These are phyloP conservation scores for Musa beccarii DNA, from an alignment of 176 grass and related monocot genomes.

Conservation along the genomic window DNA sequence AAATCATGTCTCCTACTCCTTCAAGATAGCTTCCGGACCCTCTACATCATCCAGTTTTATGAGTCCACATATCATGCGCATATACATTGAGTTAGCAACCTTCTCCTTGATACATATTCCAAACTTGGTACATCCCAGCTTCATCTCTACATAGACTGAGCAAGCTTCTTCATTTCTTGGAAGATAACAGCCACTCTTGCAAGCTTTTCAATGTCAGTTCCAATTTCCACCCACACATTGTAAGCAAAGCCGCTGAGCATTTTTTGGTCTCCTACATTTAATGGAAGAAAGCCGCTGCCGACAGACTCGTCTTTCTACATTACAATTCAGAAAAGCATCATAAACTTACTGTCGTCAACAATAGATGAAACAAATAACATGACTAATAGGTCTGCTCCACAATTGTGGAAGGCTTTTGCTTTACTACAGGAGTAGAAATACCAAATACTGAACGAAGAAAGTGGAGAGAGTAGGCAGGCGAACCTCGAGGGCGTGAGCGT, in stretches of 20 bases:
- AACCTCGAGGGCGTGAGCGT: conserved; percentile 6
- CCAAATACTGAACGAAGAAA: background rate
- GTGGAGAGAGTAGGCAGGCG: background rate
- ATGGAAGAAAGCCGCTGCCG: conserved; percentile 37
- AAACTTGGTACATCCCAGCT: background rate
- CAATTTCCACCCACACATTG: conserved; percentile 38
- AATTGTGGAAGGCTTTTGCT: too few species aligned
- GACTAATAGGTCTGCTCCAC: too few species aligned
- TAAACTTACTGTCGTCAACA: conserved; percentile 19
- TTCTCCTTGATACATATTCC: too few species aligned
- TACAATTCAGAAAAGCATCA: conserved; percentile 45
- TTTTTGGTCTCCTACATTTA: conserved; percentile 28
- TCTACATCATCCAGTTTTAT: too few species aligned
- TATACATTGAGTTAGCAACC: too few species aligned
- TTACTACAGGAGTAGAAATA: too few species aligned
- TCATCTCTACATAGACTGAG: conserved; percentile 23
- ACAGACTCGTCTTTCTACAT: conserved; percentile 23
- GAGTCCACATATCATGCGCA: too few species aligned
- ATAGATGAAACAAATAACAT: too few species aligned
- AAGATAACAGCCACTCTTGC: conserved; percentile 26
- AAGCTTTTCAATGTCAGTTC: conserved; percentile 16
- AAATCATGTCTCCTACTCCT: too few species aligned
- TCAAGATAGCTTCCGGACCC: too few species aligned
- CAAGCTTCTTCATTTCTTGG: conserved; percentile 25
- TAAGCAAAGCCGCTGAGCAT: conserved; percentile 19